These are phyloP conservation scores for Termitomyces sp. DNA, from an alignment of 768 basidiomycete species.

Conservation along the genomic window DNA sequence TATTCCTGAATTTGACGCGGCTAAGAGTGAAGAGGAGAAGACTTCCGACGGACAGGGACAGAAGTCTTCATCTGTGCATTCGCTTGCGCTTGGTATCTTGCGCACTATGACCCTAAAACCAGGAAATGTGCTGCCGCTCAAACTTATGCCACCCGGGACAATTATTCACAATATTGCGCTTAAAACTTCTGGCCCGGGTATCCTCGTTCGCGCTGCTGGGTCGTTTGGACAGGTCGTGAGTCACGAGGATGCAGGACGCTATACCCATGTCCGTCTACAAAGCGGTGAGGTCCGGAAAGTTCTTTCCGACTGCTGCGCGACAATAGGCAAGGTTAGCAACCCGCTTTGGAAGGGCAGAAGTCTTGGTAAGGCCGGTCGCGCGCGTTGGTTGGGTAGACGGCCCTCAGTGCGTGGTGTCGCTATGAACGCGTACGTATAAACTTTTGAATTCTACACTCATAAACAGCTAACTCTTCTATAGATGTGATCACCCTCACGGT, in stretches of 20 bases:
- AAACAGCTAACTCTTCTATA: conserved; percentile 21
- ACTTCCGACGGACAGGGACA: neutral
- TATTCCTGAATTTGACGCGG: conserved; percentile 45
- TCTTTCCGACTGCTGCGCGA: conserved; percentile 76
- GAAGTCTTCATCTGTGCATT: conserved; percentile 37
- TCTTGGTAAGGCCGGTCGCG: conserved; percentile 89
- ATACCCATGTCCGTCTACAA: conserved; percentile 80
- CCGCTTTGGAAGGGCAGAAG: conserved; percentile 78
- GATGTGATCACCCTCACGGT: conserved; percentile 91
- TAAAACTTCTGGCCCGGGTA: conserved; percentile 65
- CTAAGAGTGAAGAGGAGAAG: conserved; percentile 14
- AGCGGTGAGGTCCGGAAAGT: conserved; percentile 92
- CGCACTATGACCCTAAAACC: conserved; percentile 80
- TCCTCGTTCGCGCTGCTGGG: conserved; percentile 89
- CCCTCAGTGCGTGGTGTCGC: conserved; percentile 92
- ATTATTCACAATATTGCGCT: conserved; percentile 85
- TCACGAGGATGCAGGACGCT: conserved; percentile 66
- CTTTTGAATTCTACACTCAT: neutral
- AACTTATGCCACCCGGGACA: conserved; percentile 89
- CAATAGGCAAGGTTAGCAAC: conserved; percentile 90
- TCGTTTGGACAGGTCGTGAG: conserved; percentile 77
- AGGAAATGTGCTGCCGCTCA: conserved; percentile 90
- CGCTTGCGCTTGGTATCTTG: conserved; percentile 79
- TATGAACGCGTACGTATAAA: conserved; percentile 80
- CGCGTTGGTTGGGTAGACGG: conserved; percentile 79